Conservation (phyloP, 805 yeast species). For the Saccharomycopsis javanensis region DNA sequence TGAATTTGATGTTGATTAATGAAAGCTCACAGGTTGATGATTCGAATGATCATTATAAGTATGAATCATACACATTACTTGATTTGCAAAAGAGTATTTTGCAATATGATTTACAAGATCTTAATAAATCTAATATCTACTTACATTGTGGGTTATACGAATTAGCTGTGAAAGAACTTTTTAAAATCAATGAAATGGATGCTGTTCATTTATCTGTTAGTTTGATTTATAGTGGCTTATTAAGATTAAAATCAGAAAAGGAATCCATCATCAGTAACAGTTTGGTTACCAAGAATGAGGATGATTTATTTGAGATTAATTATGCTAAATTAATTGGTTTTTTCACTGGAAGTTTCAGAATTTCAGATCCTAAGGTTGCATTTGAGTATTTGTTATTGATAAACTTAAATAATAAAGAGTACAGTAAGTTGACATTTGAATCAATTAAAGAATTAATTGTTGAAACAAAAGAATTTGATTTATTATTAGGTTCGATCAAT, state of each 20-base stretch:
- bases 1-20: constrained; percentile 67
- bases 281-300: constrained; percentile 28
- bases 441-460: constrained; percentile 76
- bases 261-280: constrained; percentile 26
- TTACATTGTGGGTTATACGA: constrained; percentile 74
- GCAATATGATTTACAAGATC: constrained; percentile 53
- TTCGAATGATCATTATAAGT: constrained; percentile 39
- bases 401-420: constrained; percentile 38
- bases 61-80: constrained; percentile 59
- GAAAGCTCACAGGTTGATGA: constrained; percentile 34
- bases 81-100: constrained; percentile 68
- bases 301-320: constrained; percentile 30
- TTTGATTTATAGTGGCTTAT: constrained; percentile 60
- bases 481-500: constrained; percentile 75
- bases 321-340: constrained; percentile 59
- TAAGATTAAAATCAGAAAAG: constrained; percentile 36
- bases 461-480: constrained; percentile 74
- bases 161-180: constrained; percentile 58
- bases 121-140: constrained; percentile 61
- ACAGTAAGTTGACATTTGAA: constrained; percentile 56
- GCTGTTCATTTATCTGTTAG: constrained; percentile 86
- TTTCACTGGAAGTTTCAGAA: constrained; percentile 74
- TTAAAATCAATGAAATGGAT: constrained; percentile 62
- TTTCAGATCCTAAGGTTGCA: constrained; percentile 81
- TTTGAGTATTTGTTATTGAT: constrained; percentile 78